These are phyloP conservation scores for Chytriomyces hyalinus DNA, from an alignment of 192 early-diverging fungal species.

Conservation along the genomic window DNA sequence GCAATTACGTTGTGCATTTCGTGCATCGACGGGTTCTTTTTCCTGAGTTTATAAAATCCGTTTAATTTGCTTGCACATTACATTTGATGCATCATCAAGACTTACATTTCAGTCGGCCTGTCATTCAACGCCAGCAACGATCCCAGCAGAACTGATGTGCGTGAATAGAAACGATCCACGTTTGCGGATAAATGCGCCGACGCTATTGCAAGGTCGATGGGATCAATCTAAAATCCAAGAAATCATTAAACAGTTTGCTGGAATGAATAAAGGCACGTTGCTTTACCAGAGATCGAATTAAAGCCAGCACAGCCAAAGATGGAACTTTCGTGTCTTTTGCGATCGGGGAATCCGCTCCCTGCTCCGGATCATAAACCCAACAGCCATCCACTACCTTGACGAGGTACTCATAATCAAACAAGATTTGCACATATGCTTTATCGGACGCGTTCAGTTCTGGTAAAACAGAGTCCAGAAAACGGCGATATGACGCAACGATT, in stretches of 20 bases:
- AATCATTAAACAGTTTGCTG: background rate
- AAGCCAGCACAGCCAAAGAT: background rate
- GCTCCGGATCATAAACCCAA: constrained; percentile 12
- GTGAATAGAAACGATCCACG: constrained; percentile 64
- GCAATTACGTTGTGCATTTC: constrained; percentile 64
- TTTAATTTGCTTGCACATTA: background rate
- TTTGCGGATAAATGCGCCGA: constrained; percentile 54
- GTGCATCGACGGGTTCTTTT: constrained; percentile 46
- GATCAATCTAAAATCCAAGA: constrained; percentile 60
- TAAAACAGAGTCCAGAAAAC: constrained; percentile 23
- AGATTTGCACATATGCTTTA: constrained; percentile 63
- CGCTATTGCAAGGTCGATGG: constrained; percentile 65
- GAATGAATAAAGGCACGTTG: background rate
- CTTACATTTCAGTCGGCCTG: constrained; percentile 52
- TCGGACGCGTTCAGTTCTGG: constrained; percentile 43
- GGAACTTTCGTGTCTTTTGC: constrained; percentile 16
- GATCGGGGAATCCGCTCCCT: background rate
- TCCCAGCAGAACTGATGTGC: constrained; percentile 60
- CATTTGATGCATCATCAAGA: constrained; percentile 12
- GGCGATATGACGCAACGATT: constrained; percentile 27
- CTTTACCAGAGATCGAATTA: constrained; percentile 8
- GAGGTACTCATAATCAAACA: constrained; percentile 68
- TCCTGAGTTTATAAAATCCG: constrained; percentile 33
- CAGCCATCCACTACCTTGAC: constrained; percentile 52
- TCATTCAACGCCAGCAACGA: constrained; percentile 55